Conservation (phyloP, 306 rosid species). For the Begonia peltatifolia region DNA sequence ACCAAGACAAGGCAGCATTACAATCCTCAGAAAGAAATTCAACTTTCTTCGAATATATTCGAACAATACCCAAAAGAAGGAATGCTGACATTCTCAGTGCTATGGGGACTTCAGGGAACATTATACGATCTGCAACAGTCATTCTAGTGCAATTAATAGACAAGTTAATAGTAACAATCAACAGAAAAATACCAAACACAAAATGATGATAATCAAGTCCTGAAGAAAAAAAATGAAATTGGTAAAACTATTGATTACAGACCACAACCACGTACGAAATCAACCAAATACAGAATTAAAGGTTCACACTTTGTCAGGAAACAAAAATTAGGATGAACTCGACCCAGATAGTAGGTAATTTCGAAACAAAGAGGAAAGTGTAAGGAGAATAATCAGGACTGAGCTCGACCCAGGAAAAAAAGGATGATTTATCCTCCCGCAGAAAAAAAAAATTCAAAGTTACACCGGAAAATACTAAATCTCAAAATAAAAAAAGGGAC, state of each 20-base stretch:
- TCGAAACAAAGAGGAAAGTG: too few species aligned
- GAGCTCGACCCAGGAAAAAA: background rate
- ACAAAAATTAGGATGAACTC: too few species aligned
- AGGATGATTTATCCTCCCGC: background rate
- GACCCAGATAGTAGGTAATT: too few species aligned
- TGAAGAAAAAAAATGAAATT: background rate
- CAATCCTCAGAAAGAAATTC: conserved; percentile 60
- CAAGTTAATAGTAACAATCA: too few species aligned
- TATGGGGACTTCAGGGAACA: conserved; percentile 85
- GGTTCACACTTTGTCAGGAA: too few species aligned
- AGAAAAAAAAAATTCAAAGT: background rate
- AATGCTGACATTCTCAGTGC: conserved; percentile 78
- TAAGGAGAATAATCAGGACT: too few species aligned
- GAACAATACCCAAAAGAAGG: conserved; percentile 71
- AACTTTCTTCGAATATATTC: conserved; percentile 80
- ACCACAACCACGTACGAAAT: too few species aligned
- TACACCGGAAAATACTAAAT: background rate
- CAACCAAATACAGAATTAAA: too few species aligned
- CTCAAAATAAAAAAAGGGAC: background rate
- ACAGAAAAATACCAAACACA: too few species aligned
- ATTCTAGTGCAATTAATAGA: background rate
- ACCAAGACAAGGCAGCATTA: conserved; percentile 22
- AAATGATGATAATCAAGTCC: background rate
- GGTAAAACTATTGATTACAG: too few species aligned
- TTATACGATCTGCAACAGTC: conserved; percentile 41